phyloP scores from a whole-genome alignment of 352 stramenopile genomes.

The Hyaloperonospora brassicae region DNA sequence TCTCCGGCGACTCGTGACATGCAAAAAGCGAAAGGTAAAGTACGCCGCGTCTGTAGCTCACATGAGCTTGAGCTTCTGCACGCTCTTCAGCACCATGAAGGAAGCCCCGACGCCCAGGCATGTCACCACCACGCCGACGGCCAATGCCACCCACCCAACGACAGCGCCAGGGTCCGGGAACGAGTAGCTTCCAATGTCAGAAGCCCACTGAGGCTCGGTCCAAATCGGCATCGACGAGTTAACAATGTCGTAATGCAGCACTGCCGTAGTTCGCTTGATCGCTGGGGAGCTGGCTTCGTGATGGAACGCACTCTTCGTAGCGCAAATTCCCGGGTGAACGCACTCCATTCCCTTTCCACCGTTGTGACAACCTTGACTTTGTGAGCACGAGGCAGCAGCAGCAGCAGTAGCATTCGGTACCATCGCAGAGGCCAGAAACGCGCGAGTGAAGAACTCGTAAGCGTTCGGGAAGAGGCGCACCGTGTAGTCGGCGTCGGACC shows the following conservation, averaged over 20 bases:
- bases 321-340: slow-evolving; percentile 68
- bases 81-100: slow-evolving; percentile 44
- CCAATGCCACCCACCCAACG: slow-evolving; percentile 68
- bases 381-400: slow-evolving; percentile 32
- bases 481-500: slow-evolving; percentile 44
- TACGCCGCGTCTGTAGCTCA: slow-evolving; percentile 24
- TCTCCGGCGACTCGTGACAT: slow-evolving; percentile 4
- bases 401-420: slow-evolving; percentile 32
- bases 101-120: slow-evolving; percentile 34
- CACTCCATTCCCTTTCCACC: slow-evolving; percentile 57
- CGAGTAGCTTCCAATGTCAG: slow-evolving; percentile 64
- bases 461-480: slow-evolving; percentile 72
- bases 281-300: slow-evolving; percentile 70
- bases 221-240: slow-evolving; percentile 66
- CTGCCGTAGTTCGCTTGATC: slow-evolving; percentile 39
- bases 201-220: slow-evolving; percentile 62
- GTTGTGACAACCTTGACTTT: slow-evolving; percentile 47
- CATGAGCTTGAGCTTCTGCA: slow-evolving; percentile 82
- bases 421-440: slow-evolving; percentile 59
- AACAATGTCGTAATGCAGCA: slow-evolving; percentile 51
- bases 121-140: slow-evolving; percentile 39
- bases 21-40: neutral
- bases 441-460: slow-evolving; percentile 70
- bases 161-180: slow-evolving; percentile 67
- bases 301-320: slow-evolving; percentile 50